Conservation (phyloP, 2,329 filamentous ascomycete genomes). For the Fragosphaeria purpurea region DNA sequence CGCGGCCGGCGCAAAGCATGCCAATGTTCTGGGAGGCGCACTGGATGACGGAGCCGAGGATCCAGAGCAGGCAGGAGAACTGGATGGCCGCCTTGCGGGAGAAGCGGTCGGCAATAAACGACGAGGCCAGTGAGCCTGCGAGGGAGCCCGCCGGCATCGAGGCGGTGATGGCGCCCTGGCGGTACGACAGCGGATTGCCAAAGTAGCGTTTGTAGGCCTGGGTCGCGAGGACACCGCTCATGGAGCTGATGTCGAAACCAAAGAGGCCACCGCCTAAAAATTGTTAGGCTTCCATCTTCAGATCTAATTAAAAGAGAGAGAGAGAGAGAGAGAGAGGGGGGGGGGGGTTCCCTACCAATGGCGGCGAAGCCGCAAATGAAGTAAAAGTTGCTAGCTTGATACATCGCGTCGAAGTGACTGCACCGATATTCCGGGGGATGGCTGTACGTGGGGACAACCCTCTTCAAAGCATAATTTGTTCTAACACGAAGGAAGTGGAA, state of each 20-base stretch:
- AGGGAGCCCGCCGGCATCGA: conserved; percentile 66
- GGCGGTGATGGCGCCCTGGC: conserved; percentile 62
- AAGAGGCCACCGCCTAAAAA: conserved; percentile 56
- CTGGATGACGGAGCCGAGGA: conserved; percentile 43
- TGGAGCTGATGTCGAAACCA: conserved; percentile 69
- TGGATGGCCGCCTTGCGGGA: conserved; percentile 41
- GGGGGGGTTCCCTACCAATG: conserved; percentile 35
- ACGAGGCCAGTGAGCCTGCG: conserved; percentile 43
- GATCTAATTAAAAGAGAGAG: too few species aligned
- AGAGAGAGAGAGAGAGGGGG: too few species aligned
- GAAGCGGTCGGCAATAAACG: conserved; percentile 39
- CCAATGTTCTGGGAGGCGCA: conserved; percentile 53
- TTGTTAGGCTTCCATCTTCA: not conserved
- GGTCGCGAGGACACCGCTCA: conserved; percentile 59
- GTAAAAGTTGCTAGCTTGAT: conserved; percentile 42
- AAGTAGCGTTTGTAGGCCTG: conserved; percentile 64
- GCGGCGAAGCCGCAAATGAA: conserved; percentile 52
- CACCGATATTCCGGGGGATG: too few species aligned
- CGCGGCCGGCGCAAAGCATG: conserved; percentile 62
- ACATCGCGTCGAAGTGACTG: conserved; percentile 21
- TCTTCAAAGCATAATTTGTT: too few species aligned
- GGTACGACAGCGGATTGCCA: conserved; percentile 44
- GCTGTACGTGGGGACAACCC: not conserved
- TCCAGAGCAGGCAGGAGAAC: conserved; percentile 40
- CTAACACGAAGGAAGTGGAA: too few species aligned